Base-by-base conservation (phyloP, 163 green algal genomes). In the Prototheca wickerhamii region DNA sequence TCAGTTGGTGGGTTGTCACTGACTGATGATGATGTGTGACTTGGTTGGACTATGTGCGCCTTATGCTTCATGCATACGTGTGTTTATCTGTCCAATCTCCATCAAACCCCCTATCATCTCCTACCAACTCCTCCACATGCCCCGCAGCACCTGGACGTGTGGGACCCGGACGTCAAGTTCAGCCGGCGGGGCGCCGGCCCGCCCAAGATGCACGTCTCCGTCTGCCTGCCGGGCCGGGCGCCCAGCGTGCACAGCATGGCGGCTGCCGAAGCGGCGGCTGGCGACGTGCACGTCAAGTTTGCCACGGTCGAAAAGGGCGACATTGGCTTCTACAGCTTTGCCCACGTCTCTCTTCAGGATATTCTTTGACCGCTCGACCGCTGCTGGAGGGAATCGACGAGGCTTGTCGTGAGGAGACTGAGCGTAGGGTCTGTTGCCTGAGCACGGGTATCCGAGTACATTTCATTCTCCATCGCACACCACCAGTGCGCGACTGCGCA, bases 81-180 rank as follows among this genome's bases (percentile, higher is more conserved):
- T n/a, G n/a, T n/a, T n/a, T 51, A 18, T 18, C 15, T n/a, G 18
- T 51, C 23, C 49, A 56, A 7, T 7, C 8, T 42, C 15, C 29
- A 40, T 25, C 20, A 21, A 17, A 1, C 29, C 15, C 12, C 1
- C 15, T 21, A 57, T 33, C 10, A 25, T 30, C 57, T 53, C 35
- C 8, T 12, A 6, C 32, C 25, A 40, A 23, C 58, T 56, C 28
- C 43, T 30, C 2, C 43, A 34, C 60, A 49, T 10, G 4, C 43
- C 17, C 50, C 15, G 61, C 68, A 69, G 56, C 60, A 75, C 32
- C 71, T 65, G 15, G 72, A 79, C 21, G 72, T 79, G 25, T 79
- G 51, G 26, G 29, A 12, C 1, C 31, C 72, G 44, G 70, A 75
- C 63, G 34, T 28, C 37, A 60, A 61, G 25, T 79, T 79, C 44